Evolutionary conservation across 23 red algal species (phyloP).

Genomic region (Agarophyton chilense): DNA sequence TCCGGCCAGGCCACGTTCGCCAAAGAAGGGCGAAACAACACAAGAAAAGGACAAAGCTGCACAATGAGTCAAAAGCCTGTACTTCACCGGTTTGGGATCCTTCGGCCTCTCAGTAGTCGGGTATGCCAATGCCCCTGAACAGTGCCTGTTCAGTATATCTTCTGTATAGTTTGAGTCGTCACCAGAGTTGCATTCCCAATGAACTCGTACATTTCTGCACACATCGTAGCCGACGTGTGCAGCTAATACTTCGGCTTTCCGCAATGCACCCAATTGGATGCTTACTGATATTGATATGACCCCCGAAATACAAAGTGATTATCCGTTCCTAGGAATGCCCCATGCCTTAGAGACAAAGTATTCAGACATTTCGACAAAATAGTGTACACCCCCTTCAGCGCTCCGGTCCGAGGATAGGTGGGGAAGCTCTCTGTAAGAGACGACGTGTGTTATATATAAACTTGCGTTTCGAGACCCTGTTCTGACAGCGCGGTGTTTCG

Average conservation of each 20-base stretch:
- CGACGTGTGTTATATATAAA: background rate
- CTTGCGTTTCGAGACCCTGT: background rate
- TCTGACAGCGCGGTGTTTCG: background rate
- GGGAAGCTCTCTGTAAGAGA: background rate
- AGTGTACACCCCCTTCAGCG: background rate
- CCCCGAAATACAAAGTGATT: slow-evolving; percentile 29
- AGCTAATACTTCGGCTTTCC: background rate
- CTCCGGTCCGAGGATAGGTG: background rate
- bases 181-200: background rate
- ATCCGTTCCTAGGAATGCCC: background rate
- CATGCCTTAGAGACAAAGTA: background rate
- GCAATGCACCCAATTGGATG: background rate
- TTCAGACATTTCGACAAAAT: background rate
- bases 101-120: background rate
- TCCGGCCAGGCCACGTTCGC: background rate
- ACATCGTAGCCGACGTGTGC: background rate
- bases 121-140: background rate
- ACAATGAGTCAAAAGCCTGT: background rate
- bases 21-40: background rate
- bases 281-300: background rate
- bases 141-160: slow-evolving; percentile 27
- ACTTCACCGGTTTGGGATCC: background rate
- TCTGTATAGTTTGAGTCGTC: slow-evolving; percentile 45
- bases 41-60: background rate
- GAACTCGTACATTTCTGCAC: background rate